Percentiles rank a stretch among this genome's conserved stretches.
These are phyloP conservation scores for Phytopythium delawarense DNA, from an alignment of 352 stramenopile genomes.

Conservation along the genomic window DNA sequence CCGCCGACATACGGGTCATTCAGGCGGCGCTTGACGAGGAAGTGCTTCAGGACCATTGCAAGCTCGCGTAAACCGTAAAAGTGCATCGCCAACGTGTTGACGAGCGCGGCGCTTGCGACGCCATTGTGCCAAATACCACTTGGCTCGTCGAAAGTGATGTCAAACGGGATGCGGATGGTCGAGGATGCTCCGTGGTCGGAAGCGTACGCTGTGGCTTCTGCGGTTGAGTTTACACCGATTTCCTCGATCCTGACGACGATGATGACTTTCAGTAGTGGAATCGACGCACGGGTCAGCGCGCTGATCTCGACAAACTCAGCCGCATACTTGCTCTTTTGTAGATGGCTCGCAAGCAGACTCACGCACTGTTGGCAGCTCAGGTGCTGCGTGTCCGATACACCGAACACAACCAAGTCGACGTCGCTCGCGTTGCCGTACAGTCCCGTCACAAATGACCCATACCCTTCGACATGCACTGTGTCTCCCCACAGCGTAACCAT, in stretches of 20 bases:
- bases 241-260: slow-evolving; percentile 26
- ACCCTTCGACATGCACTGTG: slow-evolving; percentile 48
- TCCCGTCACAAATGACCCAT: slow-evolving; percentile 72
- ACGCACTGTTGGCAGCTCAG: slow-evolving; percentile 59
- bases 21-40: slow-evolving; percentile 78
- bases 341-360: slow-evolving; percentile 20
- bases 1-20: slow-evolving; percentile 91
- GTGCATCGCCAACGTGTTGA: slow-evolving; percentile 51
- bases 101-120: slow-evolving; percentile 66
- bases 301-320: slow-evolving; percentile 51
- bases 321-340: slow-evolving; percentile 8
- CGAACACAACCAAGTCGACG: slow-evolving; percentile 80
- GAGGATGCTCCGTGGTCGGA: not conserved
- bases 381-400: slow-evolving; percentile 39
- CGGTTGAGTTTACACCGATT: not conserved
- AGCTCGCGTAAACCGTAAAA: slow-evolving; percentile 83
- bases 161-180: slow-evolving; percentile 52
- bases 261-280: slow-evolving; percentile 77
- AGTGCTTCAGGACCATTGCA: slow-evolving; percentile 88
- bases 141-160: slow-evolving; percentile 84
- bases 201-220: not conserved
- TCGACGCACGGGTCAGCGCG: slow-evolving; percentile 60
- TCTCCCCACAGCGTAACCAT: slow-evolving; percentile 50
- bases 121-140: slow-evolving; percentile 55
- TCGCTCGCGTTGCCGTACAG: slow-evolving; percentile 64